A percentile compares a stretch with the other conserved stretches of the same genome.
phyloP scores from a whole-genome alignment of 129 eudicot species.

The Lactuca saligna region DNA sequence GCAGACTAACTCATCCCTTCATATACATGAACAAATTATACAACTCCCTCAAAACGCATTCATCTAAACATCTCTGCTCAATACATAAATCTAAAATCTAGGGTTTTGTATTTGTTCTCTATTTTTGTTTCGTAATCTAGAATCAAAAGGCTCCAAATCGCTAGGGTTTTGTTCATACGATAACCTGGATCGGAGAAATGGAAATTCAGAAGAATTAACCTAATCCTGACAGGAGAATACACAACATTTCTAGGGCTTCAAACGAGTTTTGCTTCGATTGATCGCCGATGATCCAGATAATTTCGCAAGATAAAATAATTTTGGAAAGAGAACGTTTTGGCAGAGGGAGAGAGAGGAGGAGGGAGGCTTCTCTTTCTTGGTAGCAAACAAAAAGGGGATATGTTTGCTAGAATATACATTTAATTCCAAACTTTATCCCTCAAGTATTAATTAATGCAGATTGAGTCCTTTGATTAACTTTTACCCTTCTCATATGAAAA shows the following conservation, averaged over 20 bases:
- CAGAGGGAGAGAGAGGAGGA: constrained; percentile 24
- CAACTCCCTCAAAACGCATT: constrained; percentile 17
- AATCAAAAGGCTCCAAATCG: constrained; percentile 20
- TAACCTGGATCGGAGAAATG: constrained; percentile 23
- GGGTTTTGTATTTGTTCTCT: constrained; percentile 20
- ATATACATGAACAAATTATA: constrained; percentile 14
- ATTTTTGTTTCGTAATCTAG: constrained; percentile 18
- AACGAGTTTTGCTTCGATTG: constrained; percentile 25
- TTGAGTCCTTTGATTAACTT: constrained; percentile 1
- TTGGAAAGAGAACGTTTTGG: constrained; percentile 30
- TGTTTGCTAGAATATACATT: constrained; percentile 16
- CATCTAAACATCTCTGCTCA: constrained; percentile 15
- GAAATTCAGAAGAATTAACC: constrained; percentile 18
- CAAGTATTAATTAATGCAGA: neutral
- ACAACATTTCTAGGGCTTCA: constrained; percentile 26
- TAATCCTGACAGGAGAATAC: constrained; percentile 10
- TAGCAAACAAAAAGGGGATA: constrained; percentile 30
- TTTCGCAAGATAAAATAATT: constrained; percentile 31
- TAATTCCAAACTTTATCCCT: constrained; percentile 8
- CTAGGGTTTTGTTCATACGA: constrained; percentile 42
- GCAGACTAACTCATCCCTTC: constrained; percentile 4
- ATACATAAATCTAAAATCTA: constrained; percentile 16
- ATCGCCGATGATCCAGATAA: constrained; percentile 27
- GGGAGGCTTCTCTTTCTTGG: constrained; percentile 23
- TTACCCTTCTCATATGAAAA: neutral